Percentiles rank a stretch among this genome's conserved stretches.
Conservation (phyloP, 139 green algal species). For the Chlamydomonas sp. region DNA sequence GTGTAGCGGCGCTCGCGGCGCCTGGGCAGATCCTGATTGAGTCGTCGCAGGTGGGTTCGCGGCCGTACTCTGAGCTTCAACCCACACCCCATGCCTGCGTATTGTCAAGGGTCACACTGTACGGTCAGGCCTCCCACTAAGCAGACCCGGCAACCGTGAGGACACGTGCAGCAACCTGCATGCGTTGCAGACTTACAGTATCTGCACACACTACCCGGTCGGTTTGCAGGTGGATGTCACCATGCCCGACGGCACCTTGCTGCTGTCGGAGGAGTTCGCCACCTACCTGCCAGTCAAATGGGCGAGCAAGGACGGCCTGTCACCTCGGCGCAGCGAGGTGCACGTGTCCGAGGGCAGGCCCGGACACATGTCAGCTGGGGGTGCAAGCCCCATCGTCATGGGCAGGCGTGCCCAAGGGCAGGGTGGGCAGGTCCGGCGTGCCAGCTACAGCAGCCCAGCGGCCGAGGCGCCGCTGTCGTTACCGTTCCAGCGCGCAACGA, state of each 20-base stretch:
- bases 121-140: not conserved
- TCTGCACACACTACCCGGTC: not conserved
- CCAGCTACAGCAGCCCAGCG: slow-evolving; percentile 11
- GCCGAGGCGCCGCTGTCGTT: not conserved
- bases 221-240: not conserved
- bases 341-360: no score
- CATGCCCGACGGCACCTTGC: slow-evolving; percentile 21
- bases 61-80: not conserved
- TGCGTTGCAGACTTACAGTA: not conserved
- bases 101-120: not conserved
- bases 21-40: slow-evolving; percentile 75
- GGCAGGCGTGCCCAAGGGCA: not conserved
- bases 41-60: slow-evolving; percentile 19
- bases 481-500: slow-evolving; percentile 18
- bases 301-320: not conserved
- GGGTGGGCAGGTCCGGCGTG: not conserved
- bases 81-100: not conserved
- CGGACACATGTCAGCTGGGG: no score
- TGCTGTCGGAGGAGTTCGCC: slow-evolving; percentile 8
- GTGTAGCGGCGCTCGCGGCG: slow-evolving; percentile 71
- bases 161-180: not conserved
- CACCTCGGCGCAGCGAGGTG: no score
- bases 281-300: slow-evolving; percentile 32
- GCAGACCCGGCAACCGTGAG: not conserved
- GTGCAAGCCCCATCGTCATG: no score